These are phyloP conservation scores for Gliomastix tumulicola DNA, from an alignment of 2,329 filamentous ascomycete genomes.

Conservation along the genomic window DNA sequence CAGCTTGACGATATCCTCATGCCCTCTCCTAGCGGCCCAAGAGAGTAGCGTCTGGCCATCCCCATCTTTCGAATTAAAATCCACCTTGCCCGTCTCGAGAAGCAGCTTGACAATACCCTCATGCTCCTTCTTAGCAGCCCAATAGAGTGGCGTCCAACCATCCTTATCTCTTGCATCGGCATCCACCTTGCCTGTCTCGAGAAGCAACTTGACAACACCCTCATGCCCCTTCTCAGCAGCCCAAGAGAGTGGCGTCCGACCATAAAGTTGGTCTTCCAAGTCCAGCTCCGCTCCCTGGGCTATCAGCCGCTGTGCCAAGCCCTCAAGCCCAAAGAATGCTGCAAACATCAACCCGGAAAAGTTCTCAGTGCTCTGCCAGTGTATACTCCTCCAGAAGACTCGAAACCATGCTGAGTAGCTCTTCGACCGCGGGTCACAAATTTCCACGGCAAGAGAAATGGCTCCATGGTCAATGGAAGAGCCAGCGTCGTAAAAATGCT, in stretches of 20 bases:
- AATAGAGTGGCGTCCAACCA: not conserved
- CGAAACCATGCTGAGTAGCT: not conserved
- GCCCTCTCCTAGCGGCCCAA: not conserved
- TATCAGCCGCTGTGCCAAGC: not conserved
- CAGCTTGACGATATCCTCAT: slow-evolving; percentile 3
- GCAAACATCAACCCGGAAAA: slow-evolving; percentile 3
- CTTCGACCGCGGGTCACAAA: slow-evolving; percentile 8
- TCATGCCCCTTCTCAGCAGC: slow-evolving; percentile 6
- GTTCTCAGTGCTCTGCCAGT: not conserved
- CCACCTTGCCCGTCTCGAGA: not conserved
- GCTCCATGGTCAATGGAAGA: slow-evolving; percentile 4
- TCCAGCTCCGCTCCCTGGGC: not conserved
- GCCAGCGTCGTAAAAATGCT: slow-evolving; percentile 10
- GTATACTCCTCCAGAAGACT: not conserved
- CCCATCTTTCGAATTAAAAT: slow-evolving; percentile 1
- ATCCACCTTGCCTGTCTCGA: slow-evolving; percentile 6
- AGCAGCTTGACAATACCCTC: not conserved
- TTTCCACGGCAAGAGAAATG: slow-evolving; percentile 3
- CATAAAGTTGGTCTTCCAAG: not conserved
- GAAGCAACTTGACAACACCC: slow-evolving; percentile 3
- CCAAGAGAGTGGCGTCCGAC: slow-evolving; percentile 1
- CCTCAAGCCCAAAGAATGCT: not conserved
- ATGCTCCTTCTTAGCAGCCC: not conserved
- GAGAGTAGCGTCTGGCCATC: not conserved
- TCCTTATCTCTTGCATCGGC: slow-evolving; percentile 2